Conservation (phyloP, 2,329 filamentous ascomycete genomes). For the Hymenoscyphus albidus region DNA sequence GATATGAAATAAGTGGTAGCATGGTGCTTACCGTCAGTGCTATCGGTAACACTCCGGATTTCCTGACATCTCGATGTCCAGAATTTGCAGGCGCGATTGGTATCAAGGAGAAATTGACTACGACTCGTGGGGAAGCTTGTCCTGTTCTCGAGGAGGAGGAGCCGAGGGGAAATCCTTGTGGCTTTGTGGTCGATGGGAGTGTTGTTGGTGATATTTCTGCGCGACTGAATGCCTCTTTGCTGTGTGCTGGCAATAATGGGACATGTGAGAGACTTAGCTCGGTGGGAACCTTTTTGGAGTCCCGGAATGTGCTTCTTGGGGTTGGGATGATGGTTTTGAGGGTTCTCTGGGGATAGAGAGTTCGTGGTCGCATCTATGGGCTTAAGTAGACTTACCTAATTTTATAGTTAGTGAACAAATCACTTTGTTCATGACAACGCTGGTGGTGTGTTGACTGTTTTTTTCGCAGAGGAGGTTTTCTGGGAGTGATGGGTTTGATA, state of each 20-base stretch:
- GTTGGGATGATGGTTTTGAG: background rate
- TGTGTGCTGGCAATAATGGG: background rate
- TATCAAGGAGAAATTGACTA: background rate
- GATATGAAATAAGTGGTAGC: background rate
- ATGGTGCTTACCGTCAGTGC: background rate
- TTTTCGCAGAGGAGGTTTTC: too few species aligned
- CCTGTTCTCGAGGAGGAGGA: background rate
- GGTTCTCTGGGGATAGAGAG: background rate
- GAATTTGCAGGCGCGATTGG: background rate
- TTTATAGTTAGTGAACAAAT: too few species aligned
- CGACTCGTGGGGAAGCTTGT: constrained; percentile 6
- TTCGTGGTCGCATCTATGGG: background rate
- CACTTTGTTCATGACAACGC: too few species aligned
- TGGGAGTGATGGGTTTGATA: too few species aligned
- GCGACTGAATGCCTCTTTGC: background rate
- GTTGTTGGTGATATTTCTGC: background rate
- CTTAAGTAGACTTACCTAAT: too few species aligned
- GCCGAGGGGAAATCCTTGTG: background rate
- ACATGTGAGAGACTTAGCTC: background rate
- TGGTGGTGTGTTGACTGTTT: too few species aligned
- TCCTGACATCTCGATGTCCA: background rate
- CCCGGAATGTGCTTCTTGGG: background rate
- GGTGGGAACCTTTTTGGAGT: background rate
- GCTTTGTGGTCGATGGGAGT: background rate
- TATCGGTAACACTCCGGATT: background rate